Percentiles rank a stretch among this genome's conserved stretches.
phyloP scores from a whole-genome alignment of 768 basidiomycete genomes.

The Tulasnella sp. region DNA sequence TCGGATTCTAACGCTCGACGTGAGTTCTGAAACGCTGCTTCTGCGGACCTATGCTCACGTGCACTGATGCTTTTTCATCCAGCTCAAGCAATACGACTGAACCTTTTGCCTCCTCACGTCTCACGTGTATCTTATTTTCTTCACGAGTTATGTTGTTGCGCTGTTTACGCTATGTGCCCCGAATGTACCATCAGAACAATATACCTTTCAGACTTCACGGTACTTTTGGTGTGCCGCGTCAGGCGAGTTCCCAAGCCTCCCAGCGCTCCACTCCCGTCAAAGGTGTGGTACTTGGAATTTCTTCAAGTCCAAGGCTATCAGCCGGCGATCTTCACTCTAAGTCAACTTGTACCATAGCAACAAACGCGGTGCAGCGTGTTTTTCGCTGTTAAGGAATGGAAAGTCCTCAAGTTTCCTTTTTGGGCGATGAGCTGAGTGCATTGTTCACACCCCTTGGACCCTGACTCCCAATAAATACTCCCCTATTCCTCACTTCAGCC shows the following conservation, averaged over 20 bases:
- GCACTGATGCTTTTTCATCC: not conserved
- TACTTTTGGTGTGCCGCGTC: not conserved
- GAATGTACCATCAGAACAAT: not conserved
- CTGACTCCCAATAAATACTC: too few species aligned
- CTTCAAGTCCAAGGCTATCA: too few species aligned
- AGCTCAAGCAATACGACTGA: not conserved
- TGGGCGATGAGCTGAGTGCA: not conserved
- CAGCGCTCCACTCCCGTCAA: too few species aligned
- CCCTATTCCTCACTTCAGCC: too few species aligned
- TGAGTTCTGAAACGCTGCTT: conserved; percentile 33
- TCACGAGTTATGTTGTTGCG: not conserved
- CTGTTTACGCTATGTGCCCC: not conserved
- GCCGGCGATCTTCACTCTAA: too few species aligned
- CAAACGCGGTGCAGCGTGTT: too few species aligned
- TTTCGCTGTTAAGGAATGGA: too few species aligned
- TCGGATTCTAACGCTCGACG: conserved; percentile 82
- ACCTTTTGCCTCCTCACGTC: not conserved
- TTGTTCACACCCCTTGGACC: too few species aligned
- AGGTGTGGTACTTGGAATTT: too few species aligned
- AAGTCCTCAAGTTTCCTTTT: not conserved
- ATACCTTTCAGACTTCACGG: not conserved
- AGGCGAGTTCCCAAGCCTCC: not conserved
- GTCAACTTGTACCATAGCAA: too few species aligned
- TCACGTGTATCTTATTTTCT: not conserved
- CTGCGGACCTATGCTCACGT: not conserved